Evolutionary conservation across 768 basidiomycete genomes (phyloP), one percentile per base, ranked within the genome.

Genomic region (Leccinum longicurvipes): DNA sequence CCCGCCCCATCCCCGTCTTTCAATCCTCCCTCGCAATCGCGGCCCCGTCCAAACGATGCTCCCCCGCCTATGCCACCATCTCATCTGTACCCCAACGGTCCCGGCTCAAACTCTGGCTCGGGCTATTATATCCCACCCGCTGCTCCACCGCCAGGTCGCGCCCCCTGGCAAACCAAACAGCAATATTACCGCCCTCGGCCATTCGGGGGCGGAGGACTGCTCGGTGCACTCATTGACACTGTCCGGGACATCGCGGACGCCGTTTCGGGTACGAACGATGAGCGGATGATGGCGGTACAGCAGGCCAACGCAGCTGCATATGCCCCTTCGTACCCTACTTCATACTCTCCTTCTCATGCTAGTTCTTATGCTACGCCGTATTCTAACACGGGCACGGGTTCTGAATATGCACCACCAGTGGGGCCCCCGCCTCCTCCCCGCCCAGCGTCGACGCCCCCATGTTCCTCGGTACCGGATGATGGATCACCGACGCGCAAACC

Each of bases 401-500:
- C 56, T 14, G 15, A 12, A 23, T 61, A 64, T 39, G 57, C 55
- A 28, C 45, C 60, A 1, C 60, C 72, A 19, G 58, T 49, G 3
- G 49, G 52, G 14, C 46, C 50, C 3, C 50, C 51, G 23, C 32
- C 54, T 36, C 51, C 47, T 28, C 53, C 42, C 25, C 62, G 59
- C 14, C 50, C 61, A 19, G 34, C 47, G 3, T 60, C 67, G 2
- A 56, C 57, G n/a, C 61, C 68, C 19, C 47, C 63, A 1, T 48
- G 56, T 0, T 31, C 61, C 23, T 36, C 42, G 27, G 46, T 61
- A 15, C 71, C 73, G 1, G 77, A 82, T 52, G 85, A 87, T 59
- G 80, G 81, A 0, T 74, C 76, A 2, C 91, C 91, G 0, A 93
- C 89, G 1, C 76, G 68, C 6, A 74, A 66, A 3, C 88, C 91